A percentile compares a stretch with the other conserved stretches of the same genome.
Conservation (phyloP, 768 basidiomycete species). For the Amanita subjunquillea region DNA sequence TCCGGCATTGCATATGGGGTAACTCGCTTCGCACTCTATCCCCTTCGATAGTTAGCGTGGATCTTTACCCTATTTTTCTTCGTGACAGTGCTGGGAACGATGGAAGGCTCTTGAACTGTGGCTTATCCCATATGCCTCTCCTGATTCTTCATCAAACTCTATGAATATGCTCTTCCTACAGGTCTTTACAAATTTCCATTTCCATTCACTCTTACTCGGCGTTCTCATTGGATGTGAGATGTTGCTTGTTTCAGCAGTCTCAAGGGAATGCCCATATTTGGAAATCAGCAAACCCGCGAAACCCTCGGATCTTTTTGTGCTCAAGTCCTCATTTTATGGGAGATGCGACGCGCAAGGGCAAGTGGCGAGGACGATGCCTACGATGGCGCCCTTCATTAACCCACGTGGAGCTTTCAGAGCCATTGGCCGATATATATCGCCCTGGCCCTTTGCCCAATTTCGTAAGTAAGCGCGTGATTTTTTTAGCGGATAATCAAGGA, state of each 20-base stretch:
- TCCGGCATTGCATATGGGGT: neutral
- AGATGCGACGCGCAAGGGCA: neutral
- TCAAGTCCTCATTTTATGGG: neutral
- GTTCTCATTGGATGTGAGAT: neutral
- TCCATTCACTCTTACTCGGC: neutral
- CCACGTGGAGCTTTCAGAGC: neutral
- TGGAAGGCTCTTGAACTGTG: neutral
- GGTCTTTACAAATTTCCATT: neutral
- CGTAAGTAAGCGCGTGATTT: neutral
- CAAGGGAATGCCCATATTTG: constrained; percentile 2
- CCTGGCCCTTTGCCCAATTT: no score
- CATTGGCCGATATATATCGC: neutral
- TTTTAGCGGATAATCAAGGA: neutral
- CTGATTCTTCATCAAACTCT: neutral
- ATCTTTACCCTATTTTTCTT: neutral
- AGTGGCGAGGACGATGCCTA: neutral
- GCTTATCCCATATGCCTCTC: neutral
- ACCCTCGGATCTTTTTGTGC: neutral
- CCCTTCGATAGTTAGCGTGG: neutral
- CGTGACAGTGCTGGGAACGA: neutral
- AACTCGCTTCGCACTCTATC: neutral
- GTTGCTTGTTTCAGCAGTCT: constrained; percentile 1
- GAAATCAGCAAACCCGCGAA: neutral
- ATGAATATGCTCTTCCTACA: neutral
- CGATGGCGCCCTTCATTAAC: neutral